These are phyloP conservation scores for Fusarium sp. DNA, from an alignment of 2,329 filamentous ascomycete genomes.

Conservation along the genomic window DNA sequence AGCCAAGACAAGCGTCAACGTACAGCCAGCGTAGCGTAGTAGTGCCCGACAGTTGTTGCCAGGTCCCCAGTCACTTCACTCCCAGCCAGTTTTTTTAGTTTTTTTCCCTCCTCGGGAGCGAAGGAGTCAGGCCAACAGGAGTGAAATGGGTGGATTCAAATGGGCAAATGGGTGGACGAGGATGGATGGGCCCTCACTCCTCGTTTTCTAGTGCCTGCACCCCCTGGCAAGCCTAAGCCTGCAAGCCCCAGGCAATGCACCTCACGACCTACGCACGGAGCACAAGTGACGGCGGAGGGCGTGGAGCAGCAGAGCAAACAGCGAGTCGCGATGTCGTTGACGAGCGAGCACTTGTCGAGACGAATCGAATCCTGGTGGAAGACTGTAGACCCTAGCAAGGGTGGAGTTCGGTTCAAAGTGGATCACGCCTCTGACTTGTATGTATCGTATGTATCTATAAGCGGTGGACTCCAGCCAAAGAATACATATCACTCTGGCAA, in stretches of 20 bases:
- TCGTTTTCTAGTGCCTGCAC: conserved; percentile 1
- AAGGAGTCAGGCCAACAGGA: conserved; percentile 11
- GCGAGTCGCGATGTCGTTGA: conserved; percentile 9
- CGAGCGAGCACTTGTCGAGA: conserved; percentile 15
- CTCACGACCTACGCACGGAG: conserved; percentile 29
- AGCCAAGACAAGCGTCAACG: conserved; percentile 16
- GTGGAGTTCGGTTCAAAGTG: conserved; percentile 1
- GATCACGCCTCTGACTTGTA: neutral
- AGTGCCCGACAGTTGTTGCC: conserved; percentile 30
- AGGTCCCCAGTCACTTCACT: conserved; percentile 8
- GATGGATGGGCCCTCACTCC: conserved; percentile 11
- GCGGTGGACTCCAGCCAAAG: neutral
- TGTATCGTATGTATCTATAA: neutral
- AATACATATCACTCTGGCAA: conserved; percentile 16
- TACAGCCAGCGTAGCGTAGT: conserved; percentile 19
- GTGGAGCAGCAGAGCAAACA: conserved; percentile 22
- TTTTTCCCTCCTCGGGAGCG: neutral
- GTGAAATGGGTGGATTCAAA: conserved; percentile 12
- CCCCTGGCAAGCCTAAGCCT: conserved; percentile 3
- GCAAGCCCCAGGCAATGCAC: conserved; percentile 28
- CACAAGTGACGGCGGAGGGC: conserved; percentile 35
- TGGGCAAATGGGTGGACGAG: neutral
- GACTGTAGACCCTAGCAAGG: neutral
- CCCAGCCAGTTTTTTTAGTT: conserved; percentile 12
- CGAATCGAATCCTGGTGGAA: conserved; percentile 13